Base-by-base conservation (phyloP, 768 basidiomycete genomes). In the Auriculariales sp. region DNA sequence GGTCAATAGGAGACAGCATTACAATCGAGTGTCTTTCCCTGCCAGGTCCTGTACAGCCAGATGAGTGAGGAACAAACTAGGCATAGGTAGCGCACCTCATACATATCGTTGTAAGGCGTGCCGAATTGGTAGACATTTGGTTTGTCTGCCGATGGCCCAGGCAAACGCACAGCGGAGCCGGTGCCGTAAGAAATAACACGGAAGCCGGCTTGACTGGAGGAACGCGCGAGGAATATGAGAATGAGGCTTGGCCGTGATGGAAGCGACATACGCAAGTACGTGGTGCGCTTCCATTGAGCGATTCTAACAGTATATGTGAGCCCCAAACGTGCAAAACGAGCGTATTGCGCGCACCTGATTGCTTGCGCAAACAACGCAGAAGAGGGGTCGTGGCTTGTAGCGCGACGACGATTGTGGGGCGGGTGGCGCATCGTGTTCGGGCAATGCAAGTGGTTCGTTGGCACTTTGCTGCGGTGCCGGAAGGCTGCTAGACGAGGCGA, bases 281-380 rank as follows among this genome's bases (percentile, higher is more conserved):
- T 78, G 75, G 60, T 99, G 95, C 0, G 90, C 95, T 67, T 98
- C 95, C 95, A 99, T 99, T 1, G 92, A 94, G 45, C 93, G 82
- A 62, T 95, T 95, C 92, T 95, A 56, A 22, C 29, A 48, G 27
- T 39, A 55, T 35, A 34, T 22, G 11, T 39, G 47, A 52, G 49
- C 22, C 48, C 44, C 22, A 46, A 39, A 19, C 10, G 42, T 28
- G 9, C 34, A 24, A 36, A 24, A 27, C 47, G n/a, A 45, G 42
- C 46, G 54, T 34, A 52, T 50, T 36, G 33, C 25, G 67, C 77
- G 53, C 63, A 87, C 93, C 71, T 98, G 90, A 61, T 99, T 99
- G 61, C 91, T 97, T n/a, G 95, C 94, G 62, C 95, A 99, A 28
- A 98, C 95, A 7, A 99, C 89, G 61, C 95, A 98, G 68, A 98